Base-by-base conservation (phyloP, 441 rosid species). In the Gossypium gossypioides region DNA sequence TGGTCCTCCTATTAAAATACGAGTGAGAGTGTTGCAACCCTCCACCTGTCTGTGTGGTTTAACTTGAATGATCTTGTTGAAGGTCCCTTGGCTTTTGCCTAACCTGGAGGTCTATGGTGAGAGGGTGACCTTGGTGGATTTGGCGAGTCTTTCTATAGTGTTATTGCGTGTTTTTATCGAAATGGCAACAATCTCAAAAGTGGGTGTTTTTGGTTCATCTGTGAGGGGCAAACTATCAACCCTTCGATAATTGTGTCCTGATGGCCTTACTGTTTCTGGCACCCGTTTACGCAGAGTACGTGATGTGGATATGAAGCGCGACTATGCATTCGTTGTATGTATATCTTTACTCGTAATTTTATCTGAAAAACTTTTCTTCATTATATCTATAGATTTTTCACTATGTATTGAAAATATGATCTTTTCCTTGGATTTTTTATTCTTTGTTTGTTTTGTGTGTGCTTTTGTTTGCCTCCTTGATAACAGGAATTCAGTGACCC, bases 281-380 rank as follows among this genome's bases (percentile, higher is more conserved):
- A 82, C 86, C 87, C 80, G 76, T 89, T 89, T 89, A 77, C 90
- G 84, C 91, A 89, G 93, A 87, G 78, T 89, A 73, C 90, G 91
- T 50, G 88, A 86, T 79, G 91, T 89, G 91, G 93, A 89, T 87
- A 86, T 89, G 91, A 87, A 89, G 91, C 86, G 91, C 63, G 93
- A 89, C 74, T 89, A 84, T 76, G 93, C 93, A 51, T 89, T 89
- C 65, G 87, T 89, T 83, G 93, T 89, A 86, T 70, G 93, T 87
- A 80, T 64, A 34, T 57, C 29, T 51, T 69, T 46, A 42, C 51
- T 61, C 13, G n/a, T 51, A 22, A 50, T 27, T 50, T 71, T 8
- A 21, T 7, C 1, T 0, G 0, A n/a, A 71, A n/a, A 2, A 37
- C 2, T 71, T 57, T 12, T 60, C 67, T 16, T 15, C 4, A 0